phyloP scores from a whole-genome alignment of 257 asterid genomes.

The Penstemon davidsonii region DNA sequence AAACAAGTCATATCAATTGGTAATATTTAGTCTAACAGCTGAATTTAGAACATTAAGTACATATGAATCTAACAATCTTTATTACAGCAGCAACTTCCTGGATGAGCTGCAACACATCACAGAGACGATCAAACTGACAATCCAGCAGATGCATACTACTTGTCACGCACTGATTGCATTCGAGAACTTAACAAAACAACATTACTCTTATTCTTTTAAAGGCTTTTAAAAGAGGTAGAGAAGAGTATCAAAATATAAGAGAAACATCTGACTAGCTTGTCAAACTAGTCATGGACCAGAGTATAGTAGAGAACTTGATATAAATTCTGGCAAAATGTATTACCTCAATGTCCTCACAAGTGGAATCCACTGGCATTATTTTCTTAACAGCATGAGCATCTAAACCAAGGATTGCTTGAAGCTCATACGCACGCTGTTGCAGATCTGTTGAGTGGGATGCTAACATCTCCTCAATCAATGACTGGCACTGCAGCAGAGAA shows the following conservation, averaged over 20 bases:
- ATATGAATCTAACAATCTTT: too few relatives aligned
- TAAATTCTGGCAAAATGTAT: slow-evolving; percentile 10
- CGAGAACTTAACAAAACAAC: too few relatives aligned
- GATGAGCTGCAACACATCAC: too few relatives aligned
- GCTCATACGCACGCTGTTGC: slow-evolving; percentile 99
- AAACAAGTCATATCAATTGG: too few relatives aligned
- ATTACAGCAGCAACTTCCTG: too few relatives aligned
- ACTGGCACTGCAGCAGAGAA: slow-evolving; percentile 74
- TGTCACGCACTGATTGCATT: too few relatives aligned
- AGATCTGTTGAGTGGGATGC: slow-evolving; percentile 94
- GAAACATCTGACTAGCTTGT: slow-evolving; percentile 5
- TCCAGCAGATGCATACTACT: too few relatives aligned
- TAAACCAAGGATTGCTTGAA: slow-evolving; percentile 71
- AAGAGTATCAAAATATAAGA: background rate
- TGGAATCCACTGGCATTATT: slow-evolving; percentile 84
- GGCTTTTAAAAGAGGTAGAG: too few relatives aligned
- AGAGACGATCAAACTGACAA: too few relatives aligned
- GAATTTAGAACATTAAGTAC: too few relatives aligned
- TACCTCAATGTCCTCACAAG: slow-evolving; percentile 90
- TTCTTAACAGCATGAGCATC: slow-evolving; percentile 66
- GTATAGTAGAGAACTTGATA: slow-evolving; percentile 7
- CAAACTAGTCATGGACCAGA: background rate
- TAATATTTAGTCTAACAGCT: too few relatives aligned
- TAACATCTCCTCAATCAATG: slow-evolving; percentile 77
- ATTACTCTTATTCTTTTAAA: too few relatives aligned